Conservation (phyloP, 768 basidiomycete species). For the Scleroderma citrinum region DNA sequence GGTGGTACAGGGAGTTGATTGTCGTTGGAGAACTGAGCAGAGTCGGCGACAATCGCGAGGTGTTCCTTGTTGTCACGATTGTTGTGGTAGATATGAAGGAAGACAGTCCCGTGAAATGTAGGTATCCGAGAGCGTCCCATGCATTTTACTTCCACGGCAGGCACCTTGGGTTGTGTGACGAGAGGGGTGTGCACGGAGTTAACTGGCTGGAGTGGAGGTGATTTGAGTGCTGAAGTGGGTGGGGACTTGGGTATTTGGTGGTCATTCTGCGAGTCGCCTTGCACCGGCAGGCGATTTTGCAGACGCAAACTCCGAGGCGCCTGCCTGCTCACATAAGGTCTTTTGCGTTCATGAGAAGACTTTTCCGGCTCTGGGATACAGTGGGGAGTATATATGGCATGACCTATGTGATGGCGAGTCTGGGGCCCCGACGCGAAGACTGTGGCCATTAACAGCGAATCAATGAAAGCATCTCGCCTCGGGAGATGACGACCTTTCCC, state of each 20-base stretch:
- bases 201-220: conserved; percentile 31
- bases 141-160: conserved; percentile 67
- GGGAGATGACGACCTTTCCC: conserved; percentile 38
- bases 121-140: conserved; percentile 97
- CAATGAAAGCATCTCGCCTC: conserved; percentile 66
- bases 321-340: conserved; percentile 68
- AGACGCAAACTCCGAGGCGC: conserved; percentile 64
- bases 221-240: conserved; percentile 29
- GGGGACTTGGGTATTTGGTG: conserved; percentile 34
- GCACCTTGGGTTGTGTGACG: conserved; percentile 1
- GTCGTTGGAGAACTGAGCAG: conserved; percentile 68
- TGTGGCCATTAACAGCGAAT: conserved; percentile 74
- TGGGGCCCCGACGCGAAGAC: conserved; percentile 70
- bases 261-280: conserved; percentile 49
- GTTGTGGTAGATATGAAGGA: conserved; percentile 94
- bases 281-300: conserved; percentile 23
- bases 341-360: conserved; percentile 40
- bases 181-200: conserved; percentile 13
- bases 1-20: conserved; percentile 36
- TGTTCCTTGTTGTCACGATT: conserved; percentile 91
- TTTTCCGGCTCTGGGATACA: conserved; percentile 42
- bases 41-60: conserved; percentile 90
- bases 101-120: conserved; percentile 89
- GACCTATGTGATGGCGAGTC: conserved; percentile 82
- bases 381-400: conserved; percentile 65